Conservation (phyloP, 2,329 filamentous ascomycete genomes). For the Penicillium oxalicum region DNA sequence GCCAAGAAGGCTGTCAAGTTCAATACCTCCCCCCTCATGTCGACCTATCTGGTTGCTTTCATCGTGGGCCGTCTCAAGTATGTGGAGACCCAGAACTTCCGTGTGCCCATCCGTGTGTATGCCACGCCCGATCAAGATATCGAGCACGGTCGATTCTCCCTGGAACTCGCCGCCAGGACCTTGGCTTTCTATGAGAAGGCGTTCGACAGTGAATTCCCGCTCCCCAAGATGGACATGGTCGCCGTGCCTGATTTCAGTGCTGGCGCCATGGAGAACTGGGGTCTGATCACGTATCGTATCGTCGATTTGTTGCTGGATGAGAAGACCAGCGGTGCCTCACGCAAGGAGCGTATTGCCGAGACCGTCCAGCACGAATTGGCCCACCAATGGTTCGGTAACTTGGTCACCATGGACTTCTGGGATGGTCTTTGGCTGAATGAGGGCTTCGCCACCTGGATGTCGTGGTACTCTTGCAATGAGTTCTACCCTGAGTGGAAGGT, state of each 20-base stretch:
- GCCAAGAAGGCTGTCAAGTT: slow-evolving; percentile 84
- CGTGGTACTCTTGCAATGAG: slow-evolving; percentile 85
- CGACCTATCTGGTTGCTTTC: slow-evolving; percentile 90
- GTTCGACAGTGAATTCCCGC: slow-evolving; percentile 77
- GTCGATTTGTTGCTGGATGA: slow-evolving; percentile 88
- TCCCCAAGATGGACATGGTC: slow-evolving; percentile 95
- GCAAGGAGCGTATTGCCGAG: slow-evolving; percentile 88
- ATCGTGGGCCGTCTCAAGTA: slow-evolving; percentile 91
- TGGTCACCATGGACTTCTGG: slow-evolving; percentile 99
- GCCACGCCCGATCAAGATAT: slow-evolving; percentile 85
- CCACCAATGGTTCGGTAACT: slow-evolving; percentile 96
- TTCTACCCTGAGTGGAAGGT: slow-evolving; percentile 99
- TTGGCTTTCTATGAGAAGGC: slow-evolving; percentile 93
- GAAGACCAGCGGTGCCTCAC: slow-evolving; percentile 79
- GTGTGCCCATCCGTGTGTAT: slow-evolving; percentile 89
- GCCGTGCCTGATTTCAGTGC: slow-evolving; percentile 94
- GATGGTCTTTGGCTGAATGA: slow-evolving; percentile 95
- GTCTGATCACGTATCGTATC: slow-evolving; percentile 87
- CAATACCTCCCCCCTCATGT: slow-evolving; percentile 89
- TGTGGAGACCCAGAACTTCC: slow-evolving; percentile 86
- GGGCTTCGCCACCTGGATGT: slow-evolving; percentile 88
- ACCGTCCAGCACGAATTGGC: slow-evolving; percentile 95
- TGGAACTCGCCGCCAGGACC: slow-evolving; percentile 82
- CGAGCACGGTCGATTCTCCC: slow-evolving; percentile 82
- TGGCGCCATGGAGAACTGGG: slow-evolving; percentile 98